These are phyloP conservation scores for Chenopodium suecicum DNA, from an alignment of 148 eudicot genomes.

Conservation along the genomic window DNA sequence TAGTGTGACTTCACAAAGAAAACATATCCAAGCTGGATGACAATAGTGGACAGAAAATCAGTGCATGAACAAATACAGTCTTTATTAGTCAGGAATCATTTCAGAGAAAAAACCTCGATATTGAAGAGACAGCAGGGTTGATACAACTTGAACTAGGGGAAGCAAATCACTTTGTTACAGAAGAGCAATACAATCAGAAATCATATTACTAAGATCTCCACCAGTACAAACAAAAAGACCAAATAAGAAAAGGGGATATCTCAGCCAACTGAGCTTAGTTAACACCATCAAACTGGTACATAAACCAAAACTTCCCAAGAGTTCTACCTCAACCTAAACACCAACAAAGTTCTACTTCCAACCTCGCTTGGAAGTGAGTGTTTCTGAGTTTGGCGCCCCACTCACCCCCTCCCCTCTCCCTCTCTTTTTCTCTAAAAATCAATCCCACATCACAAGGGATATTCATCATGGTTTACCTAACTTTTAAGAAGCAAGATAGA, in stretches of 20 bases:
- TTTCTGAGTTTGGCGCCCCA: neutral
- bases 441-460: neutral
- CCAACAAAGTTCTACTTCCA: neutral
- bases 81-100: neutral
- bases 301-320: neutral
- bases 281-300: neutral
- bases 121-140: neutral
- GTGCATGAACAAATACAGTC: neutral
- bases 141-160: neutral
- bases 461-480: neutral
- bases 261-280: neutral
- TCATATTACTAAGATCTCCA: neutral
- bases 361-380: neutral
- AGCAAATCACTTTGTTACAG: neutral
- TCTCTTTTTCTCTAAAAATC: neutral
- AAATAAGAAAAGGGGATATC: neutral
- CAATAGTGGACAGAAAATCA: no score
- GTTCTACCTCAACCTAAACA: no score
- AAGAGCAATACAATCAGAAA: neutral
- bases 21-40: neutral
- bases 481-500: neutral
- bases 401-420: neutral
- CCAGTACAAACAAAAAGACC: neutral
- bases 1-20: neutral
- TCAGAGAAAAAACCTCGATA: neutral